phyloP scores from a whole-genome alignment of 257 asterid genomes.

The Salvia hispanica region DNA sequence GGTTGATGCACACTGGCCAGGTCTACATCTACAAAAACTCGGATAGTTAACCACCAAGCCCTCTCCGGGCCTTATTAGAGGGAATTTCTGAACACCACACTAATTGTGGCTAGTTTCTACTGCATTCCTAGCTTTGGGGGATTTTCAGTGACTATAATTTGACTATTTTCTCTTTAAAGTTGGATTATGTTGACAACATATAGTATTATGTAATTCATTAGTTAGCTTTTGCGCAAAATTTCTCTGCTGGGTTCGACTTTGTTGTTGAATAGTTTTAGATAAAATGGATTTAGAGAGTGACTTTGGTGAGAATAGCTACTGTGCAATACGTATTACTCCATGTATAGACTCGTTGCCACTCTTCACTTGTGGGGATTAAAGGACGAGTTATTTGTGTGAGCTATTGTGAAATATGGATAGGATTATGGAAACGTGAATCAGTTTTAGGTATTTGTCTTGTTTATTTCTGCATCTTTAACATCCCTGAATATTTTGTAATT shows the following conservation, averaged over 20 bases:
- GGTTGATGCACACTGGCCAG: neutral
- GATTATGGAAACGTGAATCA: neutral
- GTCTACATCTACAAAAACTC: too few species aligned
- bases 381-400: neutral
- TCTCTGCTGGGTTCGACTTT: too few species aligned
- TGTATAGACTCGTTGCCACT: neutral
- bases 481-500: neutral
- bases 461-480: neutral
- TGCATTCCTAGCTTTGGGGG: neutral
- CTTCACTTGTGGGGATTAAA: neutral
- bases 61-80: neutral
- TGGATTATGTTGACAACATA: neutral
- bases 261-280: neutral
- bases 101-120: slow-evolving; percentile 11
- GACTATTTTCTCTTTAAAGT: neutral
- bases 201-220: too few species aligned
- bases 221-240: neutral
- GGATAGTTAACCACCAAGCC: neutral
- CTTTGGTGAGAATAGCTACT: neutral
- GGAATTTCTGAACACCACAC: neutral
- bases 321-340: neutral
- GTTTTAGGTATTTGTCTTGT: neutral
- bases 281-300: neutral
- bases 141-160: neutral
- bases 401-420: neutral